phyloP scores from a whole-genome alignment of 306 rosid genomes.

The Corylus heterophylla region DNA sequence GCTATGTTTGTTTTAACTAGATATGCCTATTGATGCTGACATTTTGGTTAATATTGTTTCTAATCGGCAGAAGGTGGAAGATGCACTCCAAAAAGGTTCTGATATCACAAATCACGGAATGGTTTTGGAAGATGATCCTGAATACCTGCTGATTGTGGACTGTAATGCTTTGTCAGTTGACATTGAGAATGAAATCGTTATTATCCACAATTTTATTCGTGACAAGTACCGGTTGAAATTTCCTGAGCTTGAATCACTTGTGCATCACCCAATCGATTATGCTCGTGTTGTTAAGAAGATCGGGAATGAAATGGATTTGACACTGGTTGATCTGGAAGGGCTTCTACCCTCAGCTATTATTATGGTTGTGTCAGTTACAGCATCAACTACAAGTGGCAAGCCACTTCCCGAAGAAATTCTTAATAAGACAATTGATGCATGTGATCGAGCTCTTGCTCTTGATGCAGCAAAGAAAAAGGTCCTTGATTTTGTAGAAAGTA shows the following conservation, averaged over 20 bases:
- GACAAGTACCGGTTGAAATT: slow-evolving; percentile 91
- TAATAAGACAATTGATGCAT: slow-evolving; percentile 74
- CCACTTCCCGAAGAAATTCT: slow-evolving; percentile 93
- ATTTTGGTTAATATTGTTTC: slow-evolving; percentile 24
- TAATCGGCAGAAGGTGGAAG: slow-evolving; percentile 82
- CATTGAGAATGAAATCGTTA: slow-evolving; percentile 89
- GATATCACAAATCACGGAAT: slow-evolving; percentile 57
- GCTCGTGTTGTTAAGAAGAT: slow-evolving; percentile 97
- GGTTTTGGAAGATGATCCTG: slow-evolving; percentile 90
- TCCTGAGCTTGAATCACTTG: slow-evolving; percentile 94
- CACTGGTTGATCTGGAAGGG: slow-evolving; percentile 96
- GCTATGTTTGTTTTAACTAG: not conserved
- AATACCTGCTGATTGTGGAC: slow-evolving; percentile 90
- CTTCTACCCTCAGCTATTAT: slow-evolving; percentile 88
- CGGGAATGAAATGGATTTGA: slow-evolving; percentile 88
- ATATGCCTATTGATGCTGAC: slow-evolving; percentile 24
- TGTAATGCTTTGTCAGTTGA: slow-evolving; percentile 90
- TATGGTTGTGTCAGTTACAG: slow-evolving; percentile 97
- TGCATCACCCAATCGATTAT: slow-evolving; percentile 94
- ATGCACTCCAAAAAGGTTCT: slow-evolving; percentile 67
- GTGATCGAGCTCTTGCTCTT: slow-evolving; percentile 92
- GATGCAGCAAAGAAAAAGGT: slow-evolving; percentile 88
- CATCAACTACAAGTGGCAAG: slow-evolving; percentile 97
- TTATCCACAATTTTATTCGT: slow-evolving; percentile 88
- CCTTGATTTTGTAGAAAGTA: slow-evolving; percentile 92